Evolutionary conservation across 495 filamentous ascomycete genomes (phyloP).

Genomic region (Penicillium waksmanii): DNA sequence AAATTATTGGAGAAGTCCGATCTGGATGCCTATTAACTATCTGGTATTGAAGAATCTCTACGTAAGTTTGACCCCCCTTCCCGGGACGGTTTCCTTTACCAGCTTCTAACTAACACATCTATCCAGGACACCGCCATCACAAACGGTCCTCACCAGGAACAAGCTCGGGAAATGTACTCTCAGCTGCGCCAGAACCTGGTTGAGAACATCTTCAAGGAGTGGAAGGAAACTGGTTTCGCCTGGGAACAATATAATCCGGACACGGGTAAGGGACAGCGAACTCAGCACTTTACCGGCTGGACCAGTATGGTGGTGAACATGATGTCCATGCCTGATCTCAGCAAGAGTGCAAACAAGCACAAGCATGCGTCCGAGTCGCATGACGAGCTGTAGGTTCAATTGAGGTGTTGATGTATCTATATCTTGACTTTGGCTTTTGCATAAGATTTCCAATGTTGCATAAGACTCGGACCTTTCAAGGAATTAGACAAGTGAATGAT

Average conservation of each 20-base stretch:
- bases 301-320: slow-evolving; percentile 97
- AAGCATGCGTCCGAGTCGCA: slow-evolving; percentile 23
- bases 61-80: slow-evolving; percentile 55
- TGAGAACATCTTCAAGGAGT: slow-evolving; percentile 83
- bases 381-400: slow-evolving; percentile 44
- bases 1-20: slow-evolving; percentile 95
- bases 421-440: not conserved
- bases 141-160: slow-evolving; percentile 67
- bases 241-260: slow-evolving; percentile 99
- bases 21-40: slow-evolving; percentile 99
- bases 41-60: slow-evolving; percentile 80
- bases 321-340: slow-evolving; percentile 81
- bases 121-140: slow-evolving; percentile 47
- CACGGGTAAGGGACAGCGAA: slow-evolving; percentile 88
- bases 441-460: not conserved
- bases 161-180: slow-evolving; percentile 74
- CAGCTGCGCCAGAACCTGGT: slow-evolving; percentile 82
- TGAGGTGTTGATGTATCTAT: slow-evolving; percentile 21
- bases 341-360: slow-evolving; percentile 24
- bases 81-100: not conserved
- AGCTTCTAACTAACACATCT: no score
- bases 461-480: no score
- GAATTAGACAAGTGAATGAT: no score
- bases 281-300: slow-evolving; percentile 98
- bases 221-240: slow-evolving; percentile 91